phyloP scores from a whole-genome alignment of 257 asterid genomes.

The Gardenia jasminoides region DNA sequence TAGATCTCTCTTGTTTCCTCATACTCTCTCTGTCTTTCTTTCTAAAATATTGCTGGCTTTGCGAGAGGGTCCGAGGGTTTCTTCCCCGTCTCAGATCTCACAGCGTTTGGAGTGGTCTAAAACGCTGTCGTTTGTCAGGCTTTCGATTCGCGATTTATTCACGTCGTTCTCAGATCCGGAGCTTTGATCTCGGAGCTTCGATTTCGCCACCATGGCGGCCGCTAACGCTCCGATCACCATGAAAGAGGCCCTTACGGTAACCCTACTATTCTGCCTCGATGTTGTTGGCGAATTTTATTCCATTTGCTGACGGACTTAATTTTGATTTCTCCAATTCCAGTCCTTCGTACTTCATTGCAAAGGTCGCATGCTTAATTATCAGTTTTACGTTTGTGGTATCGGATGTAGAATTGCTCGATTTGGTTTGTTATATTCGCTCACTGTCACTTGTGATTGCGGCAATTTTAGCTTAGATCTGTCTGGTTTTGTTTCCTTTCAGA shows the following conservation, averaged over 20 bases:
- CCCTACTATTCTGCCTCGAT: not conserved
- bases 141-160: slow-evolving; percentile 28
- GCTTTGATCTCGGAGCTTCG: slow-evolving; percentile 43
- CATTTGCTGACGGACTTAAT: not conserved
- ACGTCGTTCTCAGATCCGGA: slow-evolving; percentile 45
- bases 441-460: not conserved
- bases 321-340: not conserved
- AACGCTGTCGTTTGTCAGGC: slow-evolving; percentile 24
- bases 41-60: slow-evolving; percentile 27
- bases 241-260: slow-evolving; percentile 96
- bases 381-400: not conserved
- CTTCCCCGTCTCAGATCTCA: slow-evolving; percentile 48
- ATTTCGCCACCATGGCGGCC: slow-evolving; percentile 83
- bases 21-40: not conserved
- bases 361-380: not conserved
- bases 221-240: slow-evolving; percentile 98
- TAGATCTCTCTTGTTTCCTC: slow-evolving; percentile 20
- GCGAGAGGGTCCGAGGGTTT: slow-evolving; percentile 49
- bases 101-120: slow-evolving; percentile 24
- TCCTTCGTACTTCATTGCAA: slow-evolving; percentile 1
- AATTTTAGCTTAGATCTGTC: slow-evolving; percentile 10
- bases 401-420: slow-evolving; percentile 9
- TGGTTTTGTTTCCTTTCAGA: slow-evolving; percentile 35
- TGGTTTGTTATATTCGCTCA: slow-evolving; percentile 23
- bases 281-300: not conserved